phyloP scores from a whole-genome alignment of 1,284 basidiomycete genomes.

The Leccinum pallidistipes region DNA sequence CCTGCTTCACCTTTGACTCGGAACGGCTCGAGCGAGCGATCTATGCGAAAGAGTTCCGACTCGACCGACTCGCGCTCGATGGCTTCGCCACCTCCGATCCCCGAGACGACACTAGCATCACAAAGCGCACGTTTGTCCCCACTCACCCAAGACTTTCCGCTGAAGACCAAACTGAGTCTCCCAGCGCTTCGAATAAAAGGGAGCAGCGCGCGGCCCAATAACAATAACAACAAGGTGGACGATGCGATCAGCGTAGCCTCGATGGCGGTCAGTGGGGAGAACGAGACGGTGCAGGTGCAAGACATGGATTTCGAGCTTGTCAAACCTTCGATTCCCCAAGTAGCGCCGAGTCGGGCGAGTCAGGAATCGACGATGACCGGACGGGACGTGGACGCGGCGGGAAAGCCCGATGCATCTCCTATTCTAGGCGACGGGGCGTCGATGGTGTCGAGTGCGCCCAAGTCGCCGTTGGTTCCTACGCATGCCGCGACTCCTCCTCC shows the following conservation, averaged over 20 bases:
- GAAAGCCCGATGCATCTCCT: conserved; percentile 29
- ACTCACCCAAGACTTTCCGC: conserved; percentile 20
- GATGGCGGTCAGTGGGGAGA: conserved; percentile 26
- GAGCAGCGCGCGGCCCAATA: background rate
- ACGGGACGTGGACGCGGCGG: conserved; percentile 33
- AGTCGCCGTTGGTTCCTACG: conserved; percentile 30
- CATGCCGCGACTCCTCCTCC: background rate
- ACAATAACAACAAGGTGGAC: conserved; percentile 26
- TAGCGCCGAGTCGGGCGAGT: conserved; percentile 44
- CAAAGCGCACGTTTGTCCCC: conserved; percentile 27
- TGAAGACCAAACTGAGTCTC: conserved; percentile 34
- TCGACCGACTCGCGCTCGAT: conserved; percentile 30
- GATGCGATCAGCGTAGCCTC: conserved; percentile 30
- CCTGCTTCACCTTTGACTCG: background rate
- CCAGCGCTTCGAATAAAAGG: conserved; percentile 30
- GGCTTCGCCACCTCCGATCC: conserved; percentile 25
- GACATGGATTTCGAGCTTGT: conserved; percentile 81
- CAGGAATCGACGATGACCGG: conserved; percentile 50
- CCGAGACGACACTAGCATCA: conserved; percentile 6
- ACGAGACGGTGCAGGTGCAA: conserved; percentile 64
- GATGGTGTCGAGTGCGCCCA: conserved; percentile 36
- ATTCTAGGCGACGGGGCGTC: conserved; percentile 53
- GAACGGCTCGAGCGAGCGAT: conserved; percentile 25
- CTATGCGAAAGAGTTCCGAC: conserved; percentile 22
- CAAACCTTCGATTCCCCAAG: conserved; percentile 51